Evolutionary conservation across 2,329 filamentous ascomycete species (phyloP), one percentile per base, ranked within the genome.

Genomic region (Colletotrichum lindemuthianum): DNA sequence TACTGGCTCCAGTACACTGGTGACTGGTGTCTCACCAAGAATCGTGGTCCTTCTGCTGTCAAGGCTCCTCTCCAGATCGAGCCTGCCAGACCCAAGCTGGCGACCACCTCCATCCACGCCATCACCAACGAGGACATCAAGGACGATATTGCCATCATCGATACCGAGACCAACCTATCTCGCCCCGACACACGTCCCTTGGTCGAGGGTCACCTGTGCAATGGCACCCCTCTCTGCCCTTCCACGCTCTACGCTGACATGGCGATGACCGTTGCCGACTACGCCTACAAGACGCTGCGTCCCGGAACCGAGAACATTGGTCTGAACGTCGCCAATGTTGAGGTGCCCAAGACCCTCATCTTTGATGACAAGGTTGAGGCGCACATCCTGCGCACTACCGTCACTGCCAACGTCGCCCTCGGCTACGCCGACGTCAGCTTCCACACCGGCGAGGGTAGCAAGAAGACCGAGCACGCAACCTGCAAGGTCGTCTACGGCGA

Each of bases 11-110:
- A 83, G 70, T 88, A 87, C 72, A 76, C 83, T 67, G 89, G 91
- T 66, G 88, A 93, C 75, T 93, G 90, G 88, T 86, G 84, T 24
- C 79, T 93, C 41, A 88, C 84, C 66, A 93, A 93, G 81, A 88
- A 90, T 53, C 86, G 90, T 68, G 83, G 79, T 43, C 79, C 77
- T 12, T 71, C 78, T 16, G 69, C 76, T 8, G 72, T 81, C 11
- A 76, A 66, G 45, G 63, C 60, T 73, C 40, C 68, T 13, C 68
- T 71, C 72, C 36, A 68, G 13, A 68, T 72, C 10, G 77, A 80
- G 50, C 76, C 80, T 37, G 74, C 80, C 49, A 78, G 87, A 76
- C 84, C 76, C 55, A 88, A 85, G 78, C 78, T 90, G 48, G 86
- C 84, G 10, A 90, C 89, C 8, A 88, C 87, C 8, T 86, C 87